phyloP scores from a whole-genome alignment of 305 asterid species.

The Fraxinus angustifolia region DNA sequence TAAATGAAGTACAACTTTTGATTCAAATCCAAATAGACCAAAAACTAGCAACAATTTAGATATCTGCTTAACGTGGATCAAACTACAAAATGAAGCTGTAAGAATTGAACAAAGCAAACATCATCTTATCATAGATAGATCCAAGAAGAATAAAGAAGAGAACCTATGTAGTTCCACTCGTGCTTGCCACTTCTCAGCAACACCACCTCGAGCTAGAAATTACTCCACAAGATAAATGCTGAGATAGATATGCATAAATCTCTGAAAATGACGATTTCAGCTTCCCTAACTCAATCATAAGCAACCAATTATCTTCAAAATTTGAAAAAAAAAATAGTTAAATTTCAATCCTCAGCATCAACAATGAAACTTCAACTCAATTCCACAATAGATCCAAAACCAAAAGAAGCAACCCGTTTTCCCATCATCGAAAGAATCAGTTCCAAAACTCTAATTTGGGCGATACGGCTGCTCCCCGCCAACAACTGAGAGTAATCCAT shows the following conservation, averaged over 20 bases:
- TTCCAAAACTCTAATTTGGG: background rate
- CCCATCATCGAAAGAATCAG: background rate
- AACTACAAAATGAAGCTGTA: background rate
- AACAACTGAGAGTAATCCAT: slow-evolving; percentile 74
- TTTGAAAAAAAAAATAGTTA: background rate
- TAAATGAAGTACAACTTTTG: background rate
- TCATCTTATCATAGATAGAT: background rate
- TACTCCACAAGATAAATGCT: background rate
- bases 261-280: background rate
- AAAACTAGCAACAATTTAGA: background rate
- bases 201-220: background rate
- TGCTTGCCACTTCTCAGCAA: background rate
- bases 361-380: background rate
- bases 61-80: background rate
- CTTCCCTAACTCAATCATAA: background rate
- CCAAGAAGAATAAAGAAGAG: background rate
- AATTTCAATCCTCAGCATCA: background rate
- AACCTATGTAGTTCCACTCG: background rate
- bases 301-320: background rate
- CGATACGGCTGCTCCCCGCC: slow-evolving; percentile 24
- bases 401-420: background rate
- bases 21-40: background rate
- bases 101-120: background rate
- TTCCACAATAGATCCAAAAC: slow-evolving; percentile 7
- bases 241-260: background rate